phyloP scores from a whole-genome alignment of 768 basidiomycete species.

The Guyanaporus albipodus region DNA sequence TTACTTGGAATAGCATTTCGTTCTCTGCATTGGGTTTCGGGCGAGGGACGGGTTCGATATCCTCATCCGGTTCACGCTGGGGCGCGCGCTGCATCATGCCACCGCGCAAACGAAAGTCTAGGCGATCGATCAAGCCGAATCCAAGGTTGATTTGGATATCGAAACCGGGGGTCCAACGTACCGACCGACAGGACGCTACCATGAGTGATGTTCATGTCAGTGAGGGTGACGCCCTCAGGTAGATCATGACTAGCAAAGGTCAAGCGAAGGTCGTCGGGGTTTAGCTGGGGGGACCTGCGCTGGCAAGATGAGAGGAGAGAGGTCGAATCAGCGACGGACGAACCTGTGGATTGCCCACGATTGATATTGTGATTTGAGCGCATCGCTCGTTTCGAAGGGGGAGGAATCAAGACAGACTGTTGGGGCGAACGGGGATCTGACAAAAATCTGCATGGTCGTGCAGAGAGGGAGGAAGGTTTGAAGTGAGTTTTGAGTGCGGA shows the following conservation, averaged over 20 bases:
- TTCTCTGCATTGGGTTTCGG: background rate
- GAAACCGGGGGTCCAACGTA: background rate
- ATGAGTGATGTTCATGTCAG: background rate
- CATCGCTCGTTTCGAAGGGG: background rate
- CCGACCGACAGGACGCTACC: background rate
- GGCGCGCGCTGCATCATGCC: background rate
- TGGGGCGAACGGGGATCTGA: background rate
- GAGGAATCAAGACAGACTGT: background rate
- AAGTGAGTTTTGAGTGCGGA: background rate
- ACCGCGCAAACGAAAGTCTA: background rate
- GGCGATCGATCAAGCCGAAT: background rate
- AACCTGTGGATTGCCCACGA: background rate
- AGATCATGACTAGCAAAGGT: background rate
- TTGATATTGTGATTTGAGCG: background rate
- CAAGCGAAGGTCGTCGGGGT: background rate
- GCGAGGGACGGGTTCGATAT: background rate
- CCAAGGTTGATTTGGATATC: background rate
- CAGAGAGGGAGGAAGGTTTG: background rate
- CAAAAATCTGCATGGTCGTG: background rate
- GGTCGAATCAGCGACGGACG: background rate
- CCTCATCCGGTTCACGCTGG: background rate
- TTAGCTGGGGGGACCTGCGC: background rate
- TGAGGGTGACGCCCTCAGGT: background rate
- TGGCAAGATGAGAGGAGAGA: background rate
- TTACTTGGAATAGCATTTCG: background rate